A percentile compares a stretch with the other conserved stretches of the same genome.
These are phyloP conservation scores for Pleomassaria siparia DNA, from an alignment of 2,329 filamentous ascomycete species.

Conservation along the genomic window DNA sequence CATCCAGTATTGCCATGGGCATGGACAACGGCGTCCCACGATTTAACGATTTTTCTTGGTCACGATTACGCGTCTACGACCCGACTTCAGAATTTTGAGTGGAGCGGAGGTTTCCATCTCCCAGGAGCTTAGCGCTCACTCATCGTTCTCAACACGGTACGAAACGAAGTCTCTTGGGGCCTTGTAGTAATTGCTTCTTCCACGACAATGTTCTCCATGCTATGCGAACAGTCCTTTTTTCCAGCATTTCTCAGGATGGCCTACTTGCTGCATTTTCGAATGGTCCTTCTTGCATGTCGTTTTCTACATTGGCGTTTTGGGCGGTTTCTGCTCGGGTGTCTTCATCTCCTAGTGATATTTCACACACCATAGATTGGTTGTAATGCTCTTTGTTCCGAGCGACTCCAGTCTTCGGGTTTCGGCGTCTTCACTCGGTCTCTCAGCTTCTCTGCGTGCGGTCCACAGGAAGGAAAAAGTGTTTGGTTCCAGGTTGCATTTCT, in stretches of 20 bases:
- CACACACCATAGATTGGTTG: slow-evolving; percentile 32
- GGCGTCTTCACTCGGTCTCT: slow-evolving; percentile 19
- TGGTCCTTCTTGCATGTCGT: slow-evolving; percentile 33
- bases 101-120: slow-evolving; percentile 34
- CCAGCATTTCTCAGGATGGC: slow-evolving; percentile 33
- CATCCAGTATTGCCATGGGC: background rate
- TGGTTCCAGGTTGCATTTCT: slow-evolving; percentile 34
- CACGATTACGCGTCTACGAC: slow-evolving; percentile 39
- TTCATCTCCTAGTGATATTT: slow-evolving; percentile 22
- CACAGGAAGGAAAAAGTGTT: slow-evolving; percentile 35
- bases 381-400: slow-evolving; percentile 32
- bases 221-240: slow-evolving; percentile 16
- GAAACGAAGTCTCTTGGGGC: slow-evolving; percentile 29
- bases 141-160: slow-evolving; percentile 32
- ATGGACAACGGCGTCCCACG: slow-evolving; percentile 4
- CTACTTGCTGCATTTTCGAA: slow-evolving; percentile 38
- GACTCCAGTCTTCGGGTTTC: slow-evolving; percentile 28
- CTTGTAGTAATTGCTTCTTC: slow-evolving; percentile 21
- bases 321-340: slow-evolving; percentile 16
- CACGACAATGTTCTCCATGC: slow-evolving; percentile 13
- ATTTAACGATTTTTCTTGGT: slow-evolving; percentile 40
- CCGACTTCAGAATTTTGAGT: slow-evolving; percentile 30
- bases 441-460: slow-evolving; percentile 14
- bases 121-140: slow-evolving; percentile 35
- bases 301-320: slow-evolving; percentile 28